Base-by-base conservation (phyloP, 2,329 filamentous ascomycete genomes). In the Nigrospora oryzae region DNA sequence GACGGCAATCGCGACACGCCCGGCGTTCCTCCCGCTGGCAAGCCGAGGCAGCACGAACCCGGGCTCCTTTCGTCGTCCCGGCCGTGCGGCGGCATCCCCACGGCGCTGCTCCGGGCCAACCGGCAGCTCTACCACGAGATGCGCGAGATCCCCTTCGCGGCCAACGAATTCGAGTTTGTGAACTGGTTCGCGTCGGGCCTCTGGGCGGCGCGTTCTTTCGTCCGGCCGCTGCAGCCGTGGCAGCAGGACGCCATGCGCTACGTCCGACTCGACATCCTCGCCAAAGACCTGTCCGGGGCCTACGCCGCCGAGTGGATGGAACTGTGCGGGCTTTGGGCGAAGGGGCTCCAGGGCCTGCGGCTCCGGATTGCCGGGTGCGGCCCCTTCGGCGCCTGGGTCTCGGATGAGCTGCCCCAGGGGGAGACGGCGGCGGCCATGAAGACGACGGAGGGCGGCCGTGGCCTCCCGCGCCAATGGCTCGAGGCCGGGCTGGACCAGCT, bases 121-220 rank as follows among this genome's bases (percentile, higher is more conserved):
- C 58, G 56, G 23, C 66, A 70, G 44, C 51, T 74, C 16, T 73
- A 73, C 55, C 31, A 52, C 42, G 72, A 75, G 49, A 58, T 63
- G 4, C 62, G 67, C 4, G 15, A 46, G 1, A 23, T 73, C 3
- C 67, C 71, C 3, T 72, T 71, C 49, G 50, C 54, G 8, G 46
- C 54, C 17, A 72, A 70, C 55, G 69, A 73, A 42, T 74, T 74
- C 46, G 63, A 64, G 19, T 75, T 73, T 47, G 58, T 66, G 34
- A 68, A 67, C 37, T 69, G 67, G 65, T 71, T 71, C 54, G 61
- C 65, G 12, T 69, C 67, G 13, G 71, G 70, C 0, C 52, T 71
- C 4, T 64, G 63, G 51, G 62, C 68, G 1, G 70, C 69, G 0
- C 52, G 61, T 10, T 56, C 58, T 1, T 67, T 71, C 44, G 57